Evolutionary conservation across 1,139 yeast species (phyloP).

Genomic region (Debaryomyces nepalensis): DNA sequence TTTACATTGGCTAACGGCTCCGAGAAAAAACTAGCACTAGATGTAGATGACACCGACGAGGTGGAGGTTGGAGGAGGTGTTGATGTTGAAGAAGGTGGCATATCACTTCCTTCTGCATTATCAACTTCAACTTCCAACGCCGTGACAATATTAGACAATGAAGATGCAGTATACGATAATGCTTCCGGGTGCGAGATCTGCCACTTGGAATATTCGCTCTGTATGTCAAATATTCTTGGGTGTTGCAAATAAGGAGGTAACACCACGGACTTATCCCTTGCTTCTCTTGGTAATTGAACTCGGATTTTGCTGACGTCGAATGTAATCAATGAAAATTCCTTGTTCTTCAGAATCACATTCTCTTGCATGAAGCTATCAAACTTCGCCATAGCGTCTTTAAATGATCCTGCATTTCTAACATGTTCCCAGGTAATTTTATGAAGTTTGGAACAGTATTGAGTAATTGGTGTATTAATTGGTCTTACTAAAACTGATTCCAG

Average conservation of each 20-base stretch:
- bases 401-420: slow-evolving; percentile 56
- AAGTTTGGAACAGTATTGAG: slow-evolving; percentile 59
- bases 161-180: slow-evolving; percentile 52
- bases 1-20: slow-evolving; percentile 10
- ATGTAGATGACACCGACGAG: slow-evolving; percentile 14
- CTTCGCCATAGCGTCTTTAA: slow-evolving; percentile 62
- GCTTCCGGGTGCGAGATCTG: slow-evolving; percentile 65
- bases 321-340: slow-evolving; percentile 70
- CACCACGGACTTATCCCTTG: slow-evolving; percentile 72
- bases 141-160: slow-evolving; percentile 57
- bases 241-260: slow-evolving; percentile 78
- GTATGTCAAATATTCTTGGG: slow-evolving; percentile 77
- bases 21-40: slow-evolving; percentile 14
- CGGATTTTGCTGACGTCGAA: slow-evolving; percentile 70
- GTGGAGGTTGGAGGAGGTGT: slow-evolving; percentile 8
- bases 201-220: slow-evolving; percentile 75
- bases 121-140: slow-evolving; percentile 61
- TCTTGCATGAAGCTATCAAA: slow-evolving; percentile 57
- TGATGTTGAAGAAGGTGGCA: slow-evolving; percentile 13
- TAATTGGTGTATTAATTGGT: slow-evolving; percentile 71
- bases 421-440: slow-evolving; percentile 67
- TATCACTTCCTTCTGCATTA: slow-evolving; percentile 16
- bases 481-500: slow-evolving; percentile 55
- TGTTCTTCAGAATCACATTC: slow-evolving; percentile 43
- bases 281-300: slow-evolving; percentile 80